Evolutionary conservation across 2,329 filamentous ascomycete species (phyloP), one percentile per base, ranked within the genome.

Genomic region (Penicillium aurantiogriseum): DNA sequence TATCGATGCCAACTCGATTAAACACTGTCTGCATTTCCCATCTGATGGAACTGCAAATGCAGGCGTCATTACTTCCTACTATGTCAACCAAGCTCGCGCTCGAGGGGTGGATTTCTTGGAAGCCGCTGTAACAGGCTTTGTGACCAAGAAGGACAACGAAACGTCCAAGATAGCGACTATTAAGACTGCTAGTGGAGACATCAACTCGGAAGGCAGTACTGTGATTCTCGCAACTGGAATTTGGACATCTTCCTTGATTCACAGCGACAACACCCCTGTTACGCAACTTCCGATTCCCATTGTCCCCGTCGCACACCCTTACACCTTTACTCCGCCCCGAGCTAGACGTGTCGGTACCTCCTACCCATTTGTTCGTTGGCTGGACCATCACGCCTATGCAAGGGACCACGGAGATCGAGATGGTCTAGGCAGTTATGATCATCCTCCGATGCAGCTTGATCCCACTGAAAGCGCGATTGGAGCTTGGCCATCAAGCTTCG

Each of bases 231-330:
- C 68, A 4, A 70, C 69, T 11, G 69, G 72, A 0, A 68, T 74
- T 21, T 74, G 71, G 72, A 67, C 71, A 2, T 43, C 58, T 0
- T 43, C 60, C 1, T 54, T 71, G n/a, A 64, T 57, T 36, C 5
- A 5, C 8, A 29, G 36, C 21, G 23, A 39, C 19, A 33, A 29
- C 25, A 21, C 8, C 5, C 39, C 45, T 17, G 31, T 61, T 21
- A 54, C 57, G 6, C 43, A 67, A 19, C 45, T 71, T 2, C 69
- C 66, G 2, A 63, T 74, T 10, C 71, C 72, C 0, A 65, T 72
- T 10, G 63, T 74, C 5, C 72, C 72, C 1, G 71, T 74, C 11
- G 69, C 66, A 13, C 72, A 75, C 56, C 72, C 71, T n/a, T 75
- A 74, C 54, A 71, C 70, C 39, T 72, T 70, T 39, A 69, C 69